phyloP scores from a whole-genome alignment of 1,284 basidiomycete genomes.

The Leccinum subrobustum region DNA sequence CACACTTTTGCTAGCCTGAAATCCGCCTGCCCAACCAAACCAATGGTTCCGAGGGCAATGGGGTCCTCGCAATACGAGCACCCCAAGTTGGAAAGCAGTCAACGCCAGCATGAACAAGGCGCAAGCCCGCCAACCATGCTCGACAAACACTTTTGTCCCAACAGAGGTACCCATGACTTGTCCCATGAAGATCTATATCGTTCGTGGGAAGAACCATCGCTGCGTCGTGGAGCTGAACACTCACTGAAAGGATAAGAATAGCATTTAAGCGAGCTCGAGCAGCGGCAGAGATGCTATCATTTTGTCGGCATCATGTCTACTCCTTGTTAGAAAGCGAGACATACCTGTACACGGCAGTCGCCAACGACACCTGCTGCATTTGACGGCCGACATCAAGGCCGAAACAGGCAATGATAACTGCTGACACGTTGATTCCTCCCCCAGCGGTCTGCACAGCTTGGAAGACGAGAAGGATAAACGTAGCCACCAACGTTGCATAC shows the following conservation, averaged over 20 bases:
- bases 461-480: constrained; percentile 42
- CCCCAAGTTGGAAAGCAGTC: constrained; percentile 43
- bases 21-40: constrained; percentile 57
- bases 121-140: constrained; percentile 58
- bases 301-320: not conserved
- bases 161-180: constrained; percentile 67
- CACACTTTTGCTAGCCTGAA: constrained; percentile 36
- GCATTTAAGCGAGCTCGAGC: constrained; percentile 65
- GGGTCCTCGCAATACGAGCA: constrained; percentile 54
- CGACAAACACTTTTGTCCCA: constrained; percentile 58
- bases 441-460: constrained; percentile 56
- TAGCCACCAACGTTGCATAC: constrained; percentile 57
- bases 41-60: constrained; percentile 50
- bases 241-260: constrained; percentile 56
- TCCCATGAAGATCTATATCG: constrained; percentile 49
- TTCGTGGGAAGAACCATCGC: not conserved
- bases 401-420: constrained; percentile 48
- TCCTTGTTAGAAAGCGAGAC: not conserved
- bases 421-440: constrained; percentile 57
- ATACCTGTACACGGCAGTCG: constrained; percentile 40
- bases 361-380: constrained; percentile 40
- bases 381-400: constrained; percentile 47
- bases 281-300: constrained; percentile 48
- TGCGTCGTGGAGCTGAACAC: constrained; percentile 4
- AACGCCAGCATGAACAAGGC: constrained; percentile 52